Percentiles rank a stretch among this genome's conserved stretches.
These are phyloP conservation scores for Sonneratia caseolaris DNA, from an alignment of 345 rosid species.

Conservation along the genomic window DNA sequence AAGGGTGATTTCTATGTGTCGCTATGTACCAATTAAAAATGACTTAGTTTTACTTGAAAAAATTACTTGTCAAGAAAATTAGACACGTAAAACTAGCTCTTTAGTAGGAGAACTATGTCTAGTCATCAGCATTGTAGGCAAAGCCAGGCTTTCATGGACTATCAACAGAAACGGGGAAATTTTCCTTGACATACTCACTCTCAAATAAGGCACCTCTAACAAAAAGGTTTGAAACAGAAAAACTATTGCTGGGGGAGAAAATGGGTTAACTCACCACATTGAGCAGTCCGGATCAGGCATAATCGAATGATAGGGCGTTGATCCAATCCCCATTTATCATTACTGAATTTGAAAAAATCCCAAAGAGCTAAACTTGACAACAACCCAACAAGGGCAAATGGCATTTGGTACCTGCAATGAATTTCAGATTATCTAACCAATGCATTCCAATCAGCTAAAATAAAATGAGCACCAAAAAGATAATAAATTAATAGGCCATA, in stretches of 20 bases:
- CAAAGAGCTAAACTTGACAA: conserved; percentile 74
- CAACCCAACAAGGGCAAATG: conserved; percentile 77
- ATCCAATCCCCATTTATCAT: conserved; percentile 60
- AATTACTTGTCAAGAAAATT: too few species aligned
- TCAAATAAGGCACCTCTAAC: too few species aligned
- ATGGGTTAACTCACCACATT: conserved; percentile 49
- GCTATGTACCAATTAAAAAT: too few species aligned
- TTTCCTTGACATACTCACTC: too few species aligned
- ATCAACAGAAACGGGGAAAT: too few species aligned
- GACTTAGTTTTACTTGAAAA: too few species aligned
- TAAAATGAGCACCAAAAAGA: background rate
- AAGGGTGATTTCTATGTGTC: too few species aligned
- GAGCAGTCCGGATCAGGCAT: conserved; percentile 49
- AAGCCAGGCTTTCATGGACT: background rate
- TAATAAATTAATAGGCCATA: background rate
- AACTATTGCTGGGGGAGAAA: background rate
- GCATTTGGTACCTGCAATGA: conserved; percentile 76
- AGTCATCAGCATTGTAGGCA: background rate
- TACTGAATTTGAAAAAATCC: conserved; percentile 70
- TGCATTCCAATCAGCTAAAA: conserved; percentile 1
- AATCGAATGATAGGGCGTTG: conserved; percentile 38
- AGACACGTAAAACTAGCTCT: too few species aligned
- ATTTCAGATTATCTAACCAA: background rate
- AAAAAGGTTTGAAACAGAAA: background rate
- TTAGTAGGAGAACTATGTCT: background rate